Percentiles rank a stretch among this genome's conserved stretches.
Conservation (phyloP, 805 yeast species). For the Wickerhamiella cacticola region DNA sequence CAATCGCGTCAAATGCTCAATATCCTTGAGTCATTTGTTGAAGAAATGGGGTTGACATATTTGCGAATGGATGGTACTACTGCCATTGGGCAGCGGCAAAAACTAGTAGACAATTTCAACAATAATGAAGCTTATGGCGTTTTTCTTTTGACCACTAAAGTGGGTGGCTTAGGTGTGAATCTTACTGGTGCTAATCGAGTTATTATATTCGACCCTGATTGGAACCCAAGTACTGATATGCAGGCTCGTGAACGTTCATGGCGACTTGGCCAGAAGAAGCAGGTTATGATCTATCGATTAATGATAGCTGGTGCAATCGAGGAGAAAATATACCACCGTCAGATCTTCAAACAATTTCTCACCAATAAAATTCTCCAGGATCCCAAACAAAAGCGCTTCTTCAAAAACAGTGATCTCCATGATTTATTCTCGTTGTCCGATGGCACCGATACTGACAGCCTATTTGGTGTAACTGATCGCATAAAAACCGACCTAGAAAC, state of each 20-base stretch:
- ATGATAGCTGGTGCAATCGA: constrained; percentile 95
- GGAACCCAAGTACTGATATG: constrained; percentile 97
- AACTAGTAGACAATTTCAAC: constrained; percentile 71
- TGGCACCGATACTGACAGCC: constrained; percentile 57
- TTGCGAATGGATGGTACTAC: constrained; percentile 94
- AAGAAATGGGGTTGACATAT: constrained; percentile 36
- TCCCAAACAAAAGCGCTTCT: constrained; percentile 86
- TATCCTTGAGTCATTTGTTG: constrained; percentile 60
- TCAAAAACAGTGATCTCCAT: constrained; percentile 82
- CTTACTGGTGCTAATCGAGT: constrained; percentile 92
- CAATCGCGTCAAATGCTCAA: constrained; percentile 92
- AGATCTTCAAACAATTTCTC: constrained; percentile 86
- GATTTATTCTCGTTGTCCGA: constrained; percentile 72
- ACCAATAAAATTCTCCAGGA: constrained; percentile 90
- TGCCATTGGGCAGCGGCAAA: constrained; percentile 62
- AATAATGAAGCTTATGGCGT: constrained; percentile 43
- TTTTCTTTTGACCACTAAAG: constrained; percentile 81
- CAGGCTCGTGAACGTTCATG: constrained; percentile 97
- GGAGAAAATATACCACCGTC: constrained; percentile 93
- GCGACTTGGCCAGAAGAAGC: constrained; percentile 90
- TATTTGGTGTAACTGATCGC: constrained; percentile 42
- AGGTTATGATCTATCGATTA: constrained; percentile 78
- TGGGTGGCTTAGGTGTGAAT: constrained; percentile 92
- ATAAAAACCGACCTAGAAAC: constrained; percentile 22
- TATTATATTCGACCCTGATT: constrained; percentile 90